Evolutionary conservation across 805 yeast species (phyloP).

Genomic region (Wickerhamiella dianesei): DNA sequence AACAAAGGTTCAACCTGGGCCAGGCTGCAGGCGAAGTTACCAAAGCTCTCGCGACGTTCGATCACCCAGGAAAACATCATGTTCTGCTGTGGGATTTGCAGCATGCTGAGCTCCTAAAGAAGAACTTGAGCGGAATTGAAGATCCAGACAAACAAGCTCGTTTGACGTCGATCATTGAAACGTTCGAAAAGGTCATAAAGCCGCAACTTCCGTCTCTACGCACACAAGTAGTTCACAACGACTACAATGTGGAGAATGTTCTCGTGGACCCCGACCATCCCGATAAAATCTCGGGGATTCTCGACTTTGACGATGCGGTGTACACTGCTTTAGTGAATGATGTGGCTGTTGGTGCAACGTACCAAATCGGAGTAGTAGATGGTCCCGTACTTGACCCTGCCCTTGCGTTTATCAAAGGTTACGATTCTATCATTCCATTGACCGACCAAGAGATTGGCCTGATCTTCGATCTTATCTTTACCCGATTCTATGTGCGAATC

Average conservation of each 20-base stretch:
- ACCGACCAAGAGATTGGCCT: slow-evolving; percentile 4
- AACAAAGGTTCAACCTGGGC: slow-evolving; percentile 6
- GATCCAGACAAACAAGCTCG: neutral
- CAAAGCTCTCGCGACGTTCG: slow-evolving; percentile 4
- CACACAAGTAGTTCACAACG: slow-evolving; percentile 11
- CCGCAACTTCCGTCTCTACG: slow-evolving; percentile 8
- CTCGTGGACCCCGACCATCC: slow-evolving; percentile 4
- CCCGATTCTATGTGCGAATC: slow-evolving; percentile 7
- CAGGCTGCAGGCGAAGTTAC: slow-evolving; percentile 6
- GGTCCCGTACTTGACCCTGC: slow-evolving; percentile 6
- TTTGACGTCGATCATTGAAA: neutral
- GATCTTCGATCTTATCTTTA: slow-evolving; percentile 7
- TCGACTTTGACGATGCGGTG: slow-evolving; percentile 12
- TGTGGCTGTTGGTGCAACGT: slow-evolving; percentile 10
- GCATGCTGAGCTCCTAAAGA: slow-evolving; percentile 6
- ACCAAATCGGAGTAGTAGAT: slow-evolving; percentile 6
- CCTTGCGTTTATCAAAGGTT: slow-evolving; percentile 8
- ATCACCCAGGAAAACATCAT: slow-evolving; percentile 5
- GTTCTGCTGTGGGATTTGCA: slow-evolving; percentile 10
- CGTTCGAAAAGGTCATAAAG: slow-evolving; percentile 5
- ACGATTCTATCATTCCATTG: slow-evolving; percentile 5
- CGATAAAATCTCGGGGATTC: slow-evolving; percentile 3
- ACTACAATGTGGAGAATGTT: slow-evolving; percentile 8
- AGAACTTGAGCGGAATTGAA: slow-evolving; percentile 1
- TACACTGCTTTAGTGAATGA: slow-evolving; percentile 9